A percentile compares a stretch with the other conserved stretches of the same genome.
Evolutionary conservation across 768 basidiomycete genomes (phyloP).

Genomic region (Chalciporus piperatus): DNA sequence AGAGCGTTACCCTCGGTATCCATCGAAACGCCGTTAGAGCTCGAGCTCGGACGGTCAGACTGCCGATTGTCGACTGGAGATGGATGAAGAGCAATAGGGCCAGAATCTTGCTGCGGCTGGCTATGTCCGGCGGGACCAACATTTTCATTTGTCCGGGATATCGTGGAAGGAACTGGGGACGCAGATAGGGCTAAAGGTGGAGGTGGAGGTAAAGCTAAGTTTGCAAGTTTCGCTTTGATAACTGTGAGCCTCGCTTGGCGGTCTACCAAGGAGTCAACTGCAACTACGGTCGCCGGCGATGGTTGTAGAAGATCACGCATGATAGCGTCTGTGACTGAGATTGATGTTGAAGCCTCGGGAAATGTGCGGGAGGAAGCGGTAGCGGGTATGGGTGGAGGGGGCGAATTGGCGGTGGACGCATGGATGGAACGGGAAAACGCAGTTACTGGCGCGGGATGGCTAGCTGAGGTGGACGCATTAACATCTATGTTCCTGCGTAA

Average conservation of each 20-base stretch:
- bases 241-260: conserved; percentile 15
- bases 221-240: conserved; percentile 12
- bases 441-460: background rate
- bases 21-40: background rate
- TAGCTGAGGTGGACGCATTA: background rate
- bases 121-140: background rate
- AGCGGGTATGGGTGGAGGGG: background rate
- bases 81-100: conserved; percentile 7
- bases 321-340: background rate
- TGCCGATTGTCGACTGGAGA: conserved; percentile 3
- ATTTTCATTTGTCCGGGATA: background rate
- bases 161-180: conserved; percentile 1
- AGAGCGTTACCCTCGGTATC: background rate
- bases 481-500: background rate
- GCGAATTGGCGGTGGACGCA: background rate
- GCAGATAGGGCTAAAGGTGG: conserved; percentile 8
- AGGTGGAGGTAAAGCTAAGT: conserved; percentile 5
- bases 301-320: background rate
- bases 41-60: background rate
- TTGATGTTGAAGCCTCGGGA: background rate
- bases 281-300: background rate
- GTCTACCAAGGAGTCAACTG: conserved; percentile 6
- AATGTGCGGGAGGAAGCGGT: background rate
- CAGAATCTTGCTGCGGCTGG: background rate
- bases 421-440: background rate